A percentile compares a stretch with the other conserved stretches of the same genome.
phyloP scores from a whole-genome alignment of 805 yeast genomes.

The Candida silvicultrix region DNA sequence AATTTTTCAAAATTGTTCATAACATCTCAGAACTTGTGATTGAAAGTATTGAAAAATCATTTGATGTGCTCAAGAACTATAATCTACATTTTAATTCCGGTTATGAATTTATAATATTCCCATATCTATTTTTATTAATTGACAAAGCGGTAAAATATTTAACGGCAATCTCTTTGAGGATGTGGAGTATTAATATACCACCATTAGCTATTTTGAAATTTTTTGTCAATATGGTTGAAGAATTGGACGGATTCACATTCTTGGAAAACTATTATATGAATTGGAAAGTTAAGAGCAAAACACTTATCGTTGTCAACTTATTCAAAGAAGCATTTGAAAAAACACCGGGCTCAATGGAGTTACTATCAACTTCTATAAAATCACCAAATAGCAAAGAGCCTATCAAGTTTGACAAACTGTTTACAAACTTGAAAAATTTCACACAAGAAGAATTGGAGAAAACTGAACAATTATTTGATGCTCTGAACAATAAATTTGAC shows the following conservation, averaged over 20 bases:
- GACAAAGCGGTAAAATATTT: constrained; percentile 9
- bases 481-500: constrained; percentile 11
- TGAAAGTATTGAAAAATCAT: constrained; percentile 7
- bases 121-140: constrained; percentile 7
- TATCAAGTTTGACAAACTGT: constrained; percentile 5
- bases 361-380: constrained; percentile 4
- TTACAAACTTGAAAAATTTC: constrained; percentile 2
- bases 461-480: constrained; percentile 8
- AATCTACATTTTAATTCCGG: constrained; percentile 14
- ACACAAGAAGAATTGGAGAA: constrained; percentile 3
- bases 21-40: constrained; percentile 1
- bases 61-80: constrained; percentile 17
- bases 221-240: constrained; percentile 12
- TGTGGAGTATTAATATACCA: constrained; percentile 2
- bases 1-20: constrained; percentile 2
- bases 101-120: constrained; percentile 13
- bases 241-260: constrained; percentile 11
- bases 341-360: constrained; percentile 4
- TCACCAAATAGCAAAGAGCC: constrained; percentile 6
- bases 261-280: constrained; percentile 13
- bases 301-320: constrained; percentile 10
- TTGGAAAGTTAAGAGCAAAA: constrained; percentile 12
- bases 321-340: constrained; percentile 7
- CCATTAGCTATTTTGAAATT: constrained; percentile 8
- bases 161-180: constrained; percentile 6